Evolutionary conservation across 2,329 filamentous ascomycete genomes (phyloP), one percentile per base, ranked within the genome.

Genomic region (Cyphellophora europaea): DNA sequence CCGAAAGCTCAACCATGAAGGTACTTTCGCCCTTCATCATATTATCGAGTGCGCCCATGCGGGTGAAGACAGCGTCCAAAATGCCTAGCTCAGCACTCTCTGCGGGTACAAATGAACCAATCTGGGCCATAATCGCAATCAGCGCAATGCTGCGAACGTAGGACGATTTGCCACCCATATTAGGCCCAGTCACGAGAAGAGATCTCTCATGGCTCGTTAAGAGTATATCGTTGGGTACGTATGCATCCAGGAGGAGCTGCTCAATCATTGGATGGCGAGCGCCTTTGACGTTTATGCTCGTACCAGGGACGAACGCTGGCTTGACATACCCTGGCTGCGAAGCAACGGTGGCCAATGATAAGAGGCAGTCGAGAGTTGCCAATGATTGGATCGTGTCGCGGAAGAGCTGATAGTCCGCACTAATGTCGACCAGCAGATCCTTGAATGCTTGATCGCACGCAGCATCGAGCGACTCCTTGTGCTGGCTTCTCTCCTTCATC

Each of bases 81-180:
- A 94, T 78, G 6, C 88, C 89, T 0, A 96, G 71, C 3, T 66
- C 62, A 16, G 89, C 77, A 2, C 75, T 69, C 17, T 72, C 68
- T 14, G 89, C 89, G 2, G 91, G 91, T 1, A 98, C 87, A 57
- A 88, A 98, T 23, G 84, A 93, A 33, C 91, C 91, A 44, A 95
- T 82, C 55, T 98, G 91, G 5, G 86, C 87, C 66, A 98, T 88
- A 51, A 98, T 88, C 31, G 82, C 75, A 43, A 96, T 86, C 5
- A 98, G 75, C 6, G 91, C 89, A 29, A 93, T 78, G 47, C 88
- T 84, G 35, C 91, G 85, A 14, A 98, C 89, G 57, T 94, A 98
- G 38, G 82, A 91, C n/a, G 86, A 94, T 56, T 98, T 98, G 37
- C 91, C 91, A 51, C 91, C 91, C 91, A 98, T 98, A 63, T 98